phyloP scores from a whole-genome alignment of 441 rosid genomes.

The Gossypium gossypioides region DNA sequence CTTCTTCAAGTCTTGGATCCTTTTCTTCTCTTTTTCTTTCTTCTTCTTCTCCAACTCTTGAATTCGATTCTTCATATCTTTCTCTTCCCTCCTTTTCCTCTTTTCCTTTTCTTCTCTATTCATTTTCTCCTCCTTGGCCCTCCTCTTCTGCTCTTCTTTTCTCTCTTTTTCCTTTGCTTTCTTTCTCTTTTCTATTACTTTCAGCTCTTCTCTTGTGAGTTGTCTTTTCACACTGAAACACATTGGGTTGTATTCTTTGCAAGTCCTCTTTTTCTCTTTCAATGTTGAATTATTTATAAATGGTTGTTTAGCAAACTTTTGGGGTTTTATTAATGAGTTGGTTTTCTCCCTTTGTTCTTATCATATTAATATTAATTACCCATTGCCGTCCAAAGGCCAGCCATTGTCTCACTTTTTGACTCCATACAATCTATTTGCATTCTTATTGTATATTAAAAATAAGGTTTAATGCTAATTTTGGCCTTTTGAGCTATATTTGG shows the following conservation, averaged over 20 bases:
- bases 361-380: background rate
- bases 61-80: conserved; percentile 5
- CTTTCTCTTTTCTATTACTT: conserved; percentile 20
- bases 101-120: background rate
- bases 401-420: background rate
- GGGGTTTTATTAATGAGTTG: background rate
- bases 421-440: background rate
- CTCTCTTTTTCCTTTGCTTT: conserved; percentile 17
- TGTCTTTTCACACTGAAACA: conserved; percentile 22
- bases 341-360: background rate
- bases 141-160: background rate
- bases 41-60: background rate
- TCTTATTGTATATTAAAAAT: background rate
- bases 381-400: conserved; percentile 12
- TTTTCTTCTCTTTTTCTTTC: conserved; percentile 9
- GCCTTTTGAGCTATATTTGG: background rate
- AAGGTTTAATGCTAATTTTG: background rate
- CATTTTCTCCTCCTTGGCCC: background rate
- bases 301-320: background rate
- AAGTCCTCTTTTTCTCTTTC: background rate
- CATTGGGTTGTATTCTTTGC: conserved; percentile 5
- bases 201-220: conserved; percentile 22
- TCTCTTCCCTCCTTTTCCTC: background rate
- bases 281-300: background rate
- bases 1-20: conserved; percentile 2